These are phyloP conservation scores for Erysimum cheiranthoides DNA, from an alignment of 345 rosid species.

Conservation along the genomic window DNA sequence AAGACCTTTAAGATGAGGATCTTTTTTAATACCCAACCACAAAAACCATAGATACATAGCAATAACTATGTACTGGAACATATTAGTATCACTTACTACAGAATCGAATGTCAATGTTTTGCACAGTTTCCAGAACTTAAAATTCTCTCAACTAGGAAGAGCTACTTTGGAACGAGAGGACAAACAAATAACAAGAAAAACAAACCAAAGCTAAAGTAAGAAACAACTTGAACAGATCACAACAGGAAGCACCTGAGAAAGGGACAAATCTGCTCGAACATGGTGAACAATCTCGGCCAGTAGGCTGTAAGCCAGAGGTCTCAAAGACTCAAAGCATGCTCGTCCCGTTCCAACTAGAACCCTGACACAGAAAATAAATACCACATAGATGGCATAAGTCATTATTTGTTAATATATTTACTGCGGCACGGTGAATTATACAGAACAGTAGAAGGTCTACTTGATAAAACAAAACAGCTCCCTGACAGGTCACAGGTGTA, in stretches of 20 bases:
- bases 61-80: constrained; percentile 16
- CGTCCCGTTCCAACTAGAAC: constrained; percentile 97
- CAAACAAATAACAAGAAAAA: constrained; percentile 1
- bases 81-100: constrained; percentile 25
- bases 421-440: not conserved
- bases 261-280: constrained; percentile 87
- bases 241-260: constrained; percentile 67
- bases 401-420: constrained; percentile 5
- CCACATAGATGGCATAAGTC: not conserved
- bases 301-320: constrained; percentile 97
- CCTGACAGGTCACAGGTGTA: constrained; percentile 1
- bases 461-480: constrained; percentile 30
- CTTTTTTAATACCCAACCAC: constrained; percentile 10
- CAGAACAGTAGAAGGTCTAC: constrained; percentile 22
- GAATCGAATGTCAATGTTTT: constrained; percentile 2
- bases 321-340: constrained; percentile 93
- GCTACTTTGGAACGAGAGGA: constrained; percentile 18
- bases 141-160: constrained; percentile 15
- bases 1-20: constrained; percentile 13
- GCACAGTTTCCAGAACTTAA: constrained; percentile 9
- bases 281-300: constrained; percentile 99
- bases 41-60: constrained; percentile 25
- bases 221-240: constrained; percentile 25
- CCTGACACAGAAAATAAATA: constrained; percentile 49
- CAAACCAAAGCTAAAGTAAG: not conserved